phyloP scores from a whole-genome alignment of 2,329 filamentous ascomycete genomes.

The Plenodomus lindquistii region DNA sequence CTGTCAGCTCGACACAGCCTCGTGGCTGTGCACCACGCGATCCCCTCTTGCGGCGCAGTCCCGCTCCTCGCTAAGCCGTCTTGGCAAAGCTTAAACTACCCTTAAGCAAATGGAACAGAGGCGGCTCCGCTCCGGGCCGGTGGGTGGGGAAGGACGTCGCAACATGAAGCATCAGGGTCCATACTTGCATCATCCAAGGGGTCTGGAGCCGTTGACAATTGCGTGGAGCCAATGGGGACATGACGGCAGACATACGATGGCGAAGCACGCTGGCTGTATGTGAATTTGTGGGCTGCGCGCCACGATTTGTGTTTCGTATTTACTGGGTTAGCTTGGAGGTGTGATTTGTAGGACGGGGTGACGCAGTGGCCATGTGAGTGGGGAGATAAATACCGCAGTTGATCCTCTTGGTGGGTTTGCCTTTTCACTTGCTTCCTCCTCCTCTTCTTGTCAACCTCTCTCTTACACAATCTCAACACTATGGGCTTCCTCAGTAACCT shows the following conservation, averaged over 20 bases:
- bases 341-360: too few relatives aligned
- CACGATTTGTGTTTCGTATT: not conserved
- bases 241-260: not conserved
- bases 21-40: too few relatives aligned
- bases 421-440: not conserved
- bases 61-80: not conserved
- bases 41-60: not conserved
- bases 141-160: not conserved
- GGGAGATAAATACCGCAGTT: not conserved
- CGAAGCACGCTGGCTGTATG: too few relatives aligned
- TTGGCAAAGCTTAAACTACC: not conserved
- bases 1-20: too few relatives aligned
- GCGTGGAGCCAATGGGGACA: not conserved
- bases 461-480: not conserved
- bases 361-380: not conserved
- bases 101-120: not conserved
- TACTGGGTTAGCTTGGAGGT: too few relatives aligned
- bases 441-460: not conserved
- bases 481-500: not conserved
- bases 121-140: not conserved
- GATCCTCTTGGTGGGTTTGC: not conserved
- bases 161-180: not conserved
- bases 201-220: not conserved
- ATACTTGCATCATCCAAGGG: too few relatives aligned
- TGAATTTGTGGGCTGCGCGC: too few relatives aligned